phyloP scores from a whole-genome alignment of 331 rosid genomes.

The Rosa hybrid region DNA sequence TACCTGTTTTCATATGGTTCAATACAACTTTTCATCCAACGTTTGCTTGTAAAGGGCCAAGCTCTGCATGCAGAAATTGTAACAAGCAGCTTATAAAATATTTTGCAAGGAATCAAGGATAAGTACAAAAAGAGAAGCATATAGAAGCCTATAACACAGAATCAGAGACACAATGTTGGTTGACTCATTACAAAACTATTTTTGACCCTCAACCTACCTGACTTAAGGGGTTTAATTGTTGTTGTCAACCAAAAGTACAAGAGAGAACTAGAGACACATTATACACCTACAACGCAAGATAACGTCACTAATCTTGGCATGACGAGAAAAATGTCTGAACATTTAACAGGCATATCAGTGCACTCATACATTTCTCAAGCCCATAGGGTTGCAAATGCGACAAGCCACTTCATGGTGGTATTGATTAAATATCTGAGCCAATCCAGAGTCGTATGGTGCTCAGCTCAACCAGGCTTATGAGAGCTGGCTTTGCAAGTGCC shows the following conservation, averaged over 20 bases:
- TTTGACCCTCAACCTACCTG: not conserved
- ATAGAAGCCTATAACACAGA: not conserved
- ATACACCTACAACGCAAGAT: not conserved
- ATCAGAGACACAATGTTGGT: not conserved
- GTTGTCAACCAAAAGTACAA: not conserved
- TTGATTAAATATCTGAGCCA: not conserved
- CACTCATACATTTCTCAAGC: not conserved
- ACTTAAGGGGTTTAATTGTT: not conserved
- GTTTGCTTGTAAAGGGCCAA: conserved; percentile 30
- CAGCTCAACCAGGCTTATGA: not conserved
- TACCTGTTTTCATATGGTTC: conserved; percentile 11
- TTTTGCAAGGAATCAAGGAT: not conserved
- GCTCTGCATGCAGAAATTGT: conserved; percentile 13
- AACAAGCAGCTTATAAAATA: conserved; percentile 1
- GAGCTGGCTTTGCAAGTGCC: not conserved
- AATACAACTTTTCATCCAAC: conserved; percentile 21
- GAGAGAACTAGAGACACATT: not conserved
- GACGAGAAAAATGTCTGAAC: not conserved
- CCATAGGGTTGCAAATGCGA: not conserved
- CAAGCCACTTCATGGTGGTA: not conserved
- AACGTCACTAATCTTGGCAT: not conserved
- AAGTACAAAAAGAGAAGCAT: not conserved
- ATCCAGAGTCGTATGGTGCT: not conserved
- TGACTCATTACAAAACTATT: not conserved
- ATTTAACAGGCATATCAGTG: not conserved